These are phyloP conservation scores for Fomitopsis pulvina DNA, from an alignment of 768 basidiomycete species.

Conservation along the genomic window DNA sequence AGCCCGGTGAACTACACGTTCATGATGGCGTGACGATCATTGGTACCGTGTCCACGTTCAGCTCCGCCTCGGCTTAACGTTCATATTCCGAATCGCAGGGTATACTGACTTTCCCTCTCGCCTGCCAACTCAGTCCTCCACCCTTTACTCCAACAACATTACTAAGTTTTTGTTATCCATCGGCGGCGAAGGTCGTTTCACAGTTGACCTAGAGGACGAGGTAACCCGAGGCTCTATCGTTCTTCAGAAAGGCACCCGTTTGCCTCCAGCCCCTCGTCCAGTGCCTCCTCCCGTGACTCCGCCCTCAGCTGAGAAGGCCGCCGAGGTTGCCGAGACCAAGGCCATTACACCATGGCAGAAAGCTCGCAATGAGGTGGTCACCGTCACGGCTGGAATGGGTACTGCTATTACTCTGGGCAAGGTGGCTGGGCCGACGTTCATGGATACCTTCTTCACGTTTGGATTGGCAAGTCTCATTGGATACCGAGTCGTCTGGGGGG, in stretches of 20 bases:
- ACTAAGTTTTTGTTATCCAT: conserved; percentile 85
- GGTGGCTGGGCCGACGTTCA: conserved; percentile 73
- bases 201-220: conserved; percentile 72
- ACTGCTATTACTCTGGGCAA: conserved; percentile 69
- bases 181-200: conserved; percentile 51
- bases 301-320: conserved; percentile 39
- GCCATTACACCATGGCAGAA: conserved; percentile 88
- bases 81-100: conserved; percentile 33
- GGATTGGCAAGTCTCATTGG: conserved; percentile 83
- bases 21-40: conserved; percentile 79
- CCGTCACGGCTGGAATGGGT: conserved; percentile 74
- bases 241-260: conserved; percentile 55
- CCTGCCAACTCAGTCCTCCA: conserved; percentile 83
- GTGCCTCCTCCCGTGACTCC: conserved; percentile 56
- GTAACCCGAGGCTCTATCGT: conserved; percentile 79
- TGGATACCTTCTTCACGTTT: conserved; percentile 86
- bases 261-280: conserved; percentile 64
- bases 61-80: neutral
- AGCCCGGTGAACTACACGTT: conserved; percentile 64
- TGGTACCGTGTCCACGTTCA: conserved; percentile 34
- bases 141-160: conserved; percentile 87
- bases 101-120: conserved; percentile 86
- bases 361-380: conserved; percentile 63
- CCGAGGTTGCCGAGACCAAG: conserved; percentile 35
- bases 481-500: conserved; percentile 87